Base-by-base conservation (phyloP, 257 asterid species). In the Knoxia roxburghii region DNA sequence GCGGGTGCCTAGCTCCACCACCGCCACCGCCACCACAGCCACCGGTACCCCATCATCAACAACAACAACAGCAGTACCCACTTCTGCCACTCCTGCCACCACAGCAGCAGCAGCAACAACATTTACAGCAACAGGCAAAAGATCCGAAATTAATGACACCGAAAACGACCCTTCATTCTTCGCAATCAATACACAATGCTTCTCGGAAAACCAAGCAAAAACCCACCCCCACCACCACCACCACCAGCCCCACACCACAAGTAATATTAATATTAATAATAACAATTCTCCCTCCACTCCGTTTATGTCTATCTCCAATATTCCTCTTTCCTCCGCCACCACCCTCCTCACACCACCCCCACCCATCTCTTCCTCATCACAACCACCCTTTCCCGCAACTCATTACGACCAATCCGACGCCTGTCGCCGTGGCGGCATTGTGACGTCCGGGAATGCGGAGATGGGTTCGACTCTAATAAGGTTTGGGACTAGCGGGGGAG, bases 401-500 rank as follows among this genome's bases (percentile, higher is more conserved):
- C n/a, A 66, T 73, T 73, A 76, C 5, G 82, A 78, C 18, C 52
- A 48, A 4, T 32, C 80, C n/a, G 75, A 75, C 50, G 30, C 74
- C n/a, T 66, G 81, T 78, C 76, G 58, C 20, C 68, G 41, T n/a
- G 29, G 60, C 37, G 52, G 73, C 24, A 59, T 37, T 21, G 24
- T 35, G 67, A 50, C 67, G 9, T 24, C 79, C 7, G 77, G 66
- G 13, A 67, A 54, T 49, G 78, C 57, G 8, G 84, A 73, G 49
- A 52, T 78, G 33, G 94, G 86, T 2, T 75, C 91, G 2, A 80
- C 89, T 60, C 61, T 90, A 6, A 83, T 87, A 48, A 78, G 95
- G 77, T 87, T 88, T 10, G 97, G 97, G 68, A 55, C 92, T 35
- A 82, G 66, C 11, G 51, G 91, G 29, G 96, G 99, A 14, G 99